Evolutionary conservation across 352 stramenopile species (phyloP), one percentile per base, ranked within the genome.

Genomic region (Elongisporangium undulatum): DNA sequence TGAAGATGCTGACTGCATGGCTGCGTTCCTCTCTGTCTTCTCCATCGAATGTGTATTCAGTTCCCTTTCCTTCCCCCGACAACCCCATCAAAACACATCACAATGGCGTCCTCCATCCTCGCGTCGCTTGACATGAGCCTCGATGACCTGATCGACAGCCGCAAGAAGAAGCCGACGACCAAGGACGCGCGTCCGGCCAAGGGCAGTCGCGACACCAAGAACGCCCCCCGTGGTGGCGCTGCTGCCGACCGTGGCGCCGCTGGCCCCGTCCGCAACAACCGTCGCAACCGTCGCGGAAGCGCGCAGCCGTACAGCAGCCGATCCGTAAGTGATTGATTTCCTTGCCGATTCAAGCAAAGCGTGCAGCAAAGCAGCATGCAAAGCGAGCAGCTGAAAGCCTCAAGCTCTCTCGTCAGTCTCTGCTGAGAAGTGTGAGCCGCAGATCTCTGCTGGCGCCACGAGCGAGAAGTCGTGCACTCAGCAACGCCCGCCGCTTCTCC

Each of bases 41-140:
- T 23, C 23, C 13, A 41, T 41, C 29, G 29, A 41, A 41, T 13
- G 29, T 13, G 8, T 41, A 9, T 4, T 15, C 29, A 41, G 29
- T 41, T 41, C 56, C 17, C 21, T 22, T n/a, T 17, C 20, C 49
- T 20, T 20, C 58, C 34, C 24, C 26, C 26, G 9, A 19, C 19
- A 23, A 16, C 34, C 50, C 34, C 48, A 49, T 56, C 29, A n/a
- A 51, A 56, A 56, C 56, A 63, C 22, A 22, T 59, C n/a, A 54
- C 26, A 57, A 74, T 61, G 45, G 87, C 89, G 79, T 93, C 83
- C 65, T 90, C 81, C 22, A 89, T 93, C 66, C 70, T 93, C 51
- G 79, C 79, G 9, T 90, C 83, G 51, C 75, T 93, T 39, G 83
- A 93, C 66, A 93, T 93, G 83, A 90, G 81, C 66, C 69, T 93